Percentiles rank a stretch among this genome's conserved stretches.
Evolutionary conservation across 768 basidiomycete genomes (phyloP).

Genomic region (Rhodosporidiobolus odoratus): DNA sequence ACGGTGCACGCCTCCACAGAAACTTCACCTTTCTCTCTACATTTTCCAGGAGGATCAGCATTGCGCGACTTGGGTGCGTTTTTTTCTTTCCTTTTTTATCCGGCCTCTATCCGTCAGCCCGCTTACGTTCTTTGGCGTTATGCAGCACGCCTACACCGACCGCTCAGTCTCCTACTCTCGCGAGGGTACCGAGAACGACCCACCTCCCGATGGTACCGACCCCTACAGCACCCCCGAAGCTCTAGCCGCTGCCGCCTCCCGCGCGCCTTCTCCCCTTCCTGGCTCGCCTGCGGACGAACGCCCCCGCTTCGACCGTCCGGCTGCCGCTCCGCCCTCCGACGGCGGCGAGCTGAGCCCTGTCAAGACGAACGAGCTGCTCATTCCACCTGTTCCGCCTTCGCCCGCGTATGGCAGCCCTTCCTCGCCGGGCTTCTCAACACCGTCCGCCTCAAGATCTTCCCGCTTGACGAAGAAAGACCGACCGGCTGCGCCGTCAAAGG

Average conservation of each 20-base stretch:
- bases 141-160: constrained; percentile 34
- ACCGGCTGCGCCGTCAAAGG: background rate
- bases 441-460: background rate
- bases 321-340: constrained; percentile 3
- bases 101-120: rapidly evolving
- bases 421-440: too few relatives aligned
- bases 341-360: background rate
- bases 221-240: constrained; percentile 26
- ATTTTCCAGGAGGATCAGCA: constrained; percentile 24
- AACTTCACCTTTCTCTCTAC: constrained; percentile 30
- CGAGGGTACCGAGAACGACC: constrained; percentile 17
- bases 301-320: constrained; percentile 18
- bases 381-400: background rate
- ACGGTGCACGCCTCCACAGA: constrained; percentile 8
- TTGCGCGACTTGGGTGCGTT: constrained; percentile 27
- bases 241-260: background rate
- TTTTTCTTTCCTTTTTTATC: background rate
- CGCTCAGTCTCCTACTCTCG: constrained; percentile 32
- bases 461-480: background rate
- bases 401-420: too few relatives aligned
- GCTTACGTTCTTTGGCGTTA: too few relatives aligned
- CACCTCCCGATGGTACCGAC: constrained; percentile 12
- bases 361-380: background rate
- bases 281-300: background rate
- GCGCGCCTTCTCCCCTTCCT: background rate